Base-by-base conservation (phyloP, 352 stramenopile species). In the Phytopythium oedochilum region DNA sequence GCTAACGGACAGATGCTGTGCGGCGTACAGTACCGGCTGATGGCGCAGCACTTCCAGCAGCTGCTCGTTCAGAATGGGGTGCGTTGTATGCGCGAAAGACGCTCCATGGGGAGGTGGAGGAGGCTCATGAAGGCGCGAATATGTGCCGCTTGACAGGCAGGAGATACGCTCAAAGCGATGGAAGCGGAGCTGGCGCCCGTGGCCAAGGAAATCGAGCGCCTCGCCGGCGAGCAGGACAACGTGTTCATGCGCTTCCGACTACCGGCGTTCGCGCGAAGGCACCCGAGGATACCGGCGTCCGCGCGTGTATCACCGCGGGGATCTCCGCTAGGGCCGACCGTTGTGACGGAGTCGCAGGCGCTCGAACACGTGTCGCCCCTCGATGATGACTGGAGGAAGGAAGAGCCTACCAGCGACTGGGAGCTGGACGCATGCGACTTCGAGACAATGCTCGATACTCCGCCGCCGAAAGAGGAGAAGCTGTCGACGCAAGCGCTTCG, bases 401-500 rank as follows among this genome's bases (percentile, higher is more conserved):
- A 3, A 25, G 1, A 3, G 5, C 3, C 3, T n/a, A 26, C 2
- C 9, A 39, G 15, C 12, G 45, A 38, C 9, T 56, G 57, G 23
- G 66, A 83, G 29, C 61, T 89, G 22, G 70, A 46, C 25, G 66
- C 66, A 2, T 63, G 78, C 26, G 76, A 92, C 35, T 81, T 89
- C 25, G 75, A 79, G 32, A 58, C 70, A 25, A 87, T 89, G 76
- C 56, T 89, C 57, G 76, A 84, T 28, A 47, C 59, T 2, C 60
- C 62, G 31, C 53, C 55, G 51, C 39, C 53, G 8, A 29, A 51
- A 15, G 58, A 82, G 14, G 70, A 86, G 20, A 79, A 85, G 45
- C 68, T 83, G 25, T 81, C 75, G 23, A 80, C 76, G 10, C 71
- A 74, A 12, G 68, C 73, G 7, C 77, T 92, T 18, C 65, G 81